A percentile compares a stretch with the other conserved stretches of the same genome.
phyloP scores from a whole-genome alignment of 2,329 filamentous ascomycete species.

The Neocucurbitaria cava region DNA sequence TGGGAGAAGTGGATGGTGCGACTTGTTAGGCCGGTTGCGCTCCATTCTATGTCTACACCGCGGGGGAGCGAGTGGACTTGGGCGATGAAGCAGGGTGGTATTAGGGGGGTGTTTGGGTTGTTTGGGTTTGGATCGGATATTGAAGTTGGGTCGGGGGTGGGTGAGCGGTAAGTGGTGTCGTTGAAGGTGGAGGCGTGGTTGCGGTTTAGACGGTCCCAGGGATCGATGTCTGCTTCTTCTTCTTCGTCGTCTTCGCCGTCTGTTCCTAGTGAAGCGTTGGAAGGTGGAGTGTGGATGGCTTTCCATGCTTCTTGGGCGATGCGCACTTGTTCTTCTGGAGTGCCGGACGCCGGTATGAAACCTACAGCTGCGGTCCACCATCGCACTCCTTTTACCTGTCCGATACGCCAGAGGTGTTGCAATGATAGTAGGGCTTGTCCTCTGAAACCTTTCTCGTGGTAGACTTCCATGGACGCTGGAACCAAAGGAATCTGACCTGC shows the following conservation, averaged over 20 bases:
- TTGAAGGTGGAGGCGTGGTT: slow-evolving; percentile 55
- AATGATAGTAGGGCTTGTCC: slow-evolving; percentile 75
- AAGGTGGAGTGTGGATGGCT: slow-evolving; percentile 15
- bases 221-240: slow-evolving; percentile 61
- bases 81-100: slow-evolving; percentile 74
- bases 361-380: slow-evolving; percentile 80
- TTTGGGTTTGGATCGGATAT: neutral
- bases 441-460: slow-evolving; percentile 51
- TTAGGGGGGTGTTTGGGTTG: neutral
- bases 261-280: neutral
- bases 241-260: slow-evolving; percentile 56
- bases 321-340: slow-evolving; percentile 33
- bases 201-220: slow-evolving; percentile 70
- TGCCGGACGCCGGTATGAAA: slow-evolving; percentile 18
- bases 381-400: slow-evolving; percentile 71
- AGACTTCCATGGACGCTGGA: slow-evolving; percentile 76
- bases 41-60: slow-evolving; percentile 81
- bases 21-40: slow-evolving; percentile 65
- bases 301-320: slow-evolving; percentile 57
- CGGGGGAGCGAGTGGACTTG: slow-evolving; percentile 81
- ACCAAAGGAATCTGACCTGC: slow-evolving; percentile 92
- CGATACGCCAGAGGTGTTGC: slow-evolving; percentile 90
- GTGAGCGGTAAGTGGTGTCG: slow-evolving; percentile 35
- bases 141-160: slow-evolving; percentile 52
- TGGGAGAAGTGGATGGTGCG: neutral